Evolutionary conservation across 192 early-diverging fungal genomes (phyloP).

Genomic region (Linnemannia schmuckeri): DNA sequence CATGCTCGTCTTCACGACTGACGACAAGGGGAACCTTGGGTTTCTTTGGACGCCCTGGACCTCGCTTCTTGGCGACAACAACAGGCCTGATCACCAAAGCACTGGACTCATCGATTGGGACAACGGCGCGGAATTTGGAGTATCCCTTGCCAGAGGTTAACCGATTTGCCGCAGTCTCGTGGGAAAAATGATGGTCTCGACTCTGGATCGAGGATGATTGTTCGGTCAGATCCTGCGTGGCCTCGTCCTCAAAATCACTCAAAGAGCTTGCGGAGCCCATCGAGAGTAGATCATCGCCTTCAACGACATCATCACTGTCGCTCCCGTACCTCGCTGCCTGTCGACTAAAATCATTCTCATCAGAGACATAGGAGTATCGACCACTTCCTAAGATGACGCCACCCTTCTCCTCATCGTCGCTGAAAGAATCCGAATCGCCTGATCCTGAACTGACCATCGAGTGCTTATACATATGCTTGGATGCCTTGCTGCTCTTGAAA

Average conservation of each 20-base stretch:
- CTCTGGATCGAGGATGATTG: background rate
- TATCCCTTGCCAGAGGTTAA: background rate
- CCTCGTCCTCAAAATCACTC: conserved; percentile 26
- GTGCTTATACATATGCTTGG: conserved; percentile 22
- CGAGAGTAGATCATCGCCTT: conserved; percentile 11
- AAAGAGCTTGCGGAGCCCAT: conserved; percentile 20
- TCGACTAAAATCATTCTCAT: background rate
- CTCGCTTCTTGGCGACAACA: conserved; percentile 27
- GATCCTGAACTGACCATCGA: conserved; percentile 13
- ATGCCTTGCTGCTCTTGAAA: conserved; percentile 31
- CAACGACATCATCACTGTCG: conserved; percentile 7
- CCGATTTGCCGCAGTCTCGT: background rate
- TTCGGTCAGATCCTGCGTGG: background rate
- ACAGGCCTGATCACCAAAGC: background rate
- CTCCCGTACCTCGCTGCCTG: conserved; percentile 21
- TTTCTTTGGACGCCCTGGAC: conserved; percentile 44
- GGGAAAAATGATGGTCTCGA: background rate
- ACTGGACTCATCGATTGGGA: background rate
- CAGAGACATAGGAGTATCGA: background rate
- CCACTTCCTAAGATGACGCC: background rate
- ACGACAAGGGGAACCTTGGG: conserved; percentile 39
- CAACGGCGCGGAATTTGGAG: background rate
- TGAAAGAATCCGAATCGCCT: conserved; percentile 32
- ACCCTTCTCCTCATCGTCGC: conserved; percentile 3
- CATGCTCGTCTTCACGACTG: conserved; percentile 43